Evolutionary conservation across 495 filamentous ascomycete species (phyloP).

Genomic region (Glonium stellatum): DNA sequence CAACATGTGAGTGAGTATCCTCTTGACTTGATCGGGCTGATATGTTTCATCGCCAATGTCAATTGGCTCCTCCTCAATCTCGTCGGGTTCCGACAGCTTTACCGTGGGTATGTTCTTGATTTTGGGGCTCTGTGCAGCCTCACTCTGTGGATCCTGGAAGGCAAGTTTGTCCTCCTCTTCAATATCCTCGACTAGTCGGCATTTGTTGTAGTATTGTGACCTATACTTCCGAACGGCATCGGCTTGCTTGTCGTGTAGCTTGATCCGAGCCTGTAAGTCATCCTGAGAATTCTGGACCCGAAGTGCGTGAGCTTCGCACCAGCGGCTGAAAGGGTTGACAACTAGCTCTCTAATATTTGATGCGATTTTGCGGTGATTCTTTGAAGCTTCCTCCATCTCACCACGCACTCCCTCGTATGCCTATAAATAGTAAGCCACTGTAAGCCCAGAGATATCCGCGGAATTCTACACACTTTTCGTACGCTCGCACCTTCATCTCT

Average conservation of each 20-base stretch:
- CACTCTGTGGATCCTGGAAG: constrained; percentile 69
- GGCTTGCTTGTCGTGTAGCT: constrained; percentile 84
- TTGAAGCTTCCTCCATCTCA: constrained; percentile 89
- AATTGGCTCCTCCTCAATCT: constrained; percentile 63
- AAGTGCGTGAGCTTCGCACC: constrained; percentile 88
- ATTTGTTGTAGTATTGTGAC: constrained; percentile 98
- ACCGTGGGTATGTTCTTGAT: constrained; percentile 45
- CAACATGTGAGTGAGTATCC: constrained; percentile 80
- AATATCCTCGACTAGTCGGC: constrained; percentile 86
- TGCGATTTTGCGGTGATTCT: constrained; percentile 88
- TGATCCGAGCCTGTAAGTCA: constrained; percentile 80
- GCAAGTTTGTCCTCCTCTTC: constrained; percentile 98
- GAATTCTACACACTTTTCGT: constrained; percentile 61
- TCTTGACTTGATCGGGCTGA: constrained; percentile 76
- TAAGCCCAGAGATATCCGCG: neutral
- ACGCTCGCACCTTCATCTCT: constrained; percentile 95
- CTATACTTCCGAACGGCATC: constrained; percentile 85
- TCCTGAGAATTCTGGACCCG: constrained; percentile 91
- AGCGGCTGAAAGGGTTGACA: constrained; percentile 83
- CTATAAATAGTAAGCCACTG: constrained; percentile 39
- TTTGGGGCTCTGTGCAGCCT: constrained; percentile 55
- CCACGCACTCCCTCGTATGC: constrained; percentile 91
- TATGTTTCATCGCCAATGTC: constrained; percentile 89
- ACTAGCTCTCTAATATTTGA: constrained; percentile 94
- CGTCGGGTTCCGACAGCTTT: constrained; percentile 49